These are phyloP conservation scores for Coniochaeta prunicola DNA, from an alignment of 2,329 filamentous ascomycete species.

Conservation along the genomic window DNA sequence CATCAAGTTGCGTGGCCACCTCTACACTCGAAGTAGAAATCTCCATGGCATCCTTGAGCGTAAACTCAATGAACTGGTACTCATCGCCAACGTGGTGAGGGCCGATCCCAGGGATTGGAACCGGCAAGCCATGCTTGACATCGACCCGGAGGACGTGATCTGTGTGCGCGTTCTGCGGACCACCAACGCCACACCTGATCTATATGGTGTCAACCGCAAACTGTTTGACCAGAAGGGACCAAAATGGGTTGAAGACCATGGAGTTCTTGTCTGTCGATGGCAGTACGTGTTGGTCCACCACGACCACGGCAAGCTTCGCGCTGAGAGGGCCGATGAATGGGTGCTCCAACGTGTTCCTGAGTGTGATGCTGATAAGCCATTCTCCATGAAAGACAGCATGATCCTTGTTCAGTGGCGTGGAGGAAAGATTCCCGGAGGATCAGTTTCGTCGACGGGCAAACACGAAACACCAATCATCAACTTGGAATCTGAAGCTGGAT, in stretches of 20 bases:
- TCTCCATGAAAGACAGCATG: slow-evolving; percentile 19
- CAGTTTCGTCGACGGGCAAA: slow-evolving; percentile 22
- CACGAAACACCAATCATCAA: slow-evolving; percentile 12
- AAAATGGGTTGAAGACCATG: slow-evolving; percentile 18
- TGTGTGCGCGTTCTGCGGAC: slow-evolving; percentile 34
- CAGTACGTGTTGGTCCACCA: slow-evolving; percentile 28
- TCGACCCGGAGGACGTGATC: slow-evolving; percentile 29
- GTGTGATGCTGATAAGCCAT: slow-evolving; percentile 13
- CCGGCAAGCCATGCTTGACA: slow-evolving; percentile 32
- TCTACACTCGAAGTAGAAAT: slow-evolving; percentile 26
- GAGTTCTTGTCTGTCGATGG: slow-evolving; percentile 46
- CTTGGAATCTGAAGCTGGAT: slow-evolving; percentile 12
- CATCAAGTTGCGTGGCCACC: slow-evolving; percentile 30
- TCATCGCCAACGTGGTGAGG: slow-evolving; percentile 31
- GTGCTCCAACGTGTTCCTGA: slow-evolving; percentile 21
- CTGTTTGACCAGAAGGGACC: slow-evolving; percentile 14
- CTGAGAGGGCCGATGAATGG: slow-evolving; percentile 24
- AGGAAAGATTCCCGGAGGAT: slow-evolving; percentile 29
- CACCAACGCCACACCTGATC: slow-evolving; percentile 48
- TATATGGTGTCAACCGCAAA: slow-evolving; percentile 18
- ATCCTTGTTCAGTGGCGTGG: slow-evolving; percentile 30
- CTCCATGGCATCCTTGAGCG: slow-evolving; percentile 28
- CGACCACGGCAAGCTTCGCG: slow-evolving; percentile 13
- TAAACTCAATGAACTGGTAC: slow-evolving; percentile 35
- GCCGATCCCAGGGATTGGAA: slow-evolving; percentile 23